Evolutionary conservation across 768 basidiomycete species (phyloP).

Genomic region (Termitomyces sp.): DNA sequence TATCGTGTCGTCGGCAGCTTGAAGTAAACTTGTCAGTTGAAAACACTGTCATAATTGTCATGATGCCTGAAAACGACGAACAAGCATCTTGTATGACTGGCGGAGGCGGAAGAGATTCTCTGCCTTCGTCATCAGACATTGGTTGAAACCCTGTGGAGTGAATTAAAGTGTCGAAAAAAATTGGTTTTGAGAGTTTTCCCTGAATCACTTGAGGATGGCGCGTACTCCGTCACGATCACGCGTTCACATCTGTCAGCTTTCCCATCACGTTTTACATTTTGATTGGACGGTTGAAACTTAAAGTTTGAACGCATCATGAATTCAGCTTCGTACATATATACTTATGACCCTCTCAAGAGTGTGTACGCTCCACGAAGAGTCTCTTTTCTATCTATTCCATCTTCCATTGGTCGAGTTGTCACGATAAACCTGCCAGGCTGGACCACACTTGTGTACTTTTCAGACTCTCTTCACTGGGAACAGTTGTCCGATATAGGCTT

Average conservation of each 20-base stretch:
- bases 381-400: no score
- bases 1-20: constrained; percentile 67
- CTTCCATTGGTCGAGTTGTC: no score
- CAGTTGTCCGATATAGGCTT: no score
- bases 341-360: no score
- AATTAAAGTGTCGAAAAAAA: not conserved
- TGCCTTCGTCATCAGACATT: constrained; percentile 24
- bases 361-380: no score
- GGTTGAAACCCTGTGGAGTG: not conserved
- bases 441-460: no score
- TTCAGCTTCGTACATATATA: no score
- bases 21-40: constrained; percentile 5
- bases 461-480: no score
- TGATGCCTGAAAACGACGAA: constrained; percentile 28
- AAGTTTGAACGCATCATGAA: no score
- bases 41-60: not conserved
- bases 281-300: no score
- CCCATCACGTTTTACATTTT: not conserved
- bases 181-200: not conserved
- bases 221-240: constrained; percentile 11
- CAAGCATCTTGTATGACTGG: constrained; percentile 36
- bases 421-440: no score
- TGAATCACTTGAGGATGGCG: constrained; percentile 1
- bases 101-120: constrained; percentile 23
- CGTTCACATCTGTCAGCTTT: not conserved